Percentiles rank a stretch among this genome's conserved stretches.
These are phyloP conservation scores for Mortierella sp. DNA, from an alignment of 371 early-diverging fungal genomes.

Conservation along the genomic window DNA sequence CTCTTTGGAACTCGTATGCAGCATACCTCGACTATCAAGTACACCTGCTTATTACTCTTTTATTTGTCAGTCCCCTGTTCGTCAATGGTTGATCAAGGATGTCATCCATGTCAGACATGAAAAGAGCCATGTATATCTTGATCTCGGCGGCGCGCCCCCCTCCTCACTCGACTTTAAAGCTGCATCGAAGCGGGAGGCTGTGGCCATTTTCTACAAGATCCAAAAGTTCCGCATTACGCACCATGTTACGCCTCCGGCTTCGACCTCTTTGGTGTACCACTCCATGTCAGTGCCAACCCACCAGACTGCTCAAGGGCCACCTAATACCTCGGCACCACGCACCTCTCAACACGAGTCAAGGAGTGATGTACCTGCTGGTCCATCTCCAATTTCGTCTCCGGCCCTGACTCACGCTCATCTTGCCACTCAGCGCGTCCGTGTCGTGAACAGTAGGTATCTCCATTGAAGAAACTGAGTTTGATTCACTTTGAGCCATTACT, in stretches of 20 bases:
- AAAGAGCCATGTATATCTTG: conserved; percentile 70
- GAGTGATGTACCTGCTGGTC: conserved; percentile 7
- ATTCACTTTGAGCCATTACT: neutral
- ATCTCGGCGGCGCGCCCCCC: conserved; percentile 64
- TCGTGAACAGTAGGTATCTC: conserved; percentile 18
- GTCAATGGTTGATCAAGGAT: conserved; percentile 71
- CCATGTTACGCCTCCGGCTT: conserved; percentile 30
- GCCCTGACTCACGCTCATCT: neutral
- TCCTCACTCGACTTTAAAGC: conserved; percentile 74
- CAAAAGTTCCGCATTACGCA: conserved; percentile 57
- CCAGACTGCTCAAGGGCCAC: conserved; percentile 48
- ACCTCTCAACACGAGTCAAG: conserved; percentile 20
- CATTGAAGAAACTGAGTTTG: neutral
- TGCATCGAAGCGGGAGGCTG: conserved; percentile 74
- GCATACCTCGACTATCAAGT: neutral
- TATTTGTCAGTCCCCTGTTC: conserved; percentile 64
- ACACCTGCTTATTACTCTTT: neutral
- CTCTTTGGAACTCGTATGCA: neutral
- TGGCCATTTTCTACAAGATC: conserved; percentile 71
- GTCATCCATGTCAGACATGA: conserved; percentile 69
- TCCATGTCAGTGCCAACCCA: conserved; percentile 47
- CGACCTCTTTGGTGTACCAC: conserved; percentile 29
- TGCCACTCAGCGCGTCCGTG: conserved; percentile 4
- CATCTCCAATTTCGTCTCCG: conserved; percentile 12
- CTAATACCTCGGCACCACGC: conserved; percentile 27